phyloP scores from a whole-genome alignment of 345 rosid species.

The Schrenkiella parvula region DNA sequence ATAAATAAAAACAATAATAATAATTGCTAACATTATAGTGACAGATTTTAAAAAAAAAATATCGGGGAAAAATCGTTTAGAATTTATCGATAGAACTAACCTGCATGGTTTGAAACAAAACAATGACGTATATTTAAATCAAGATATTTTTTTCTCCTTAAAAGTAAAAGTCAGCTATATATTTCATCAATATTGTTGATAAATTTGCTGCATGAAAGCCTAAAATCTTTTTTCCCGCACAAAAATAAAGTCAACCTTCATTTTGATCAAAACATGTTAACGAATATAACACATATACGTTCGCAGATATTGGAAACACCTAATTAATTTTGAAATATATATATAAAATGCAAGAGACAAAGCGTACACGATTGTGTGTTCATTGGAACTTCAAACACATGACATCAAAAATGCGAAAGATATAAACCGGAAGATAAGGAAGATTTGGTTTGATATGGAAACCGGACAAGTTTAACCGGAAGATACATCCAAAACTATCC shows the following conservation, averaged over 20 bases:
- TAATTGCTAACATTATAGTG: neutral
- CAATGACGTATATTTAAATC: neutral
- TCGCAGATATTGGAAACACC: neutral
- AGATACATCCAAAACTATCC: conserved; percentile 25
- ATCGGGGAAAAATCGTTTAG: too few species aligned
- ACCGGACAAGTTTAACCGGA: conserved; percentile 9
- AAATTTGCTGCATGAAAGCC: neutral
- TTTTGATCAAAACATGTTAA: neutral
- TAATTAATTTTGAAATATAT: neutral
- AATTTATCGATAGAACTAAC: too few species aligned
- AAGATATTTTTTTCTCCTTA: neutral
- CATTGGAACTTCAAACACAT: conserved; percentile 25
- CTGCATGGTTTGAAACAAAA: too few species aligned
- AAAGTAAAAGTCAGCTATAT: neutral
- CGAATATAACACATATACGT: neutral
- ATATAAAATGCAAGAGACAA: neutral
- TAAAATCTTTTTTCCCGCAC: neutral
- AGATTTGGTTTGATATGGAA: neutral
- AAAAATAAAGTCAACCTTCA: conserved; percentile 7
- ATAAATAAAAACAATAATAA: too few species aligned
- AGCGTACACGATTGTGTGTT: neutral
- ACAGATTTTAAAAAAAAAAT: too few species aligned
- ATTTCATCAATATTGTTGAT: neutral
- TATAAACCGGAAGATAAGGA: conserved; percentile 16
- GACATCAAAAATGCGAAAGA: conserved; percentile 10